Conservation (phyloP, 2,329 filamentous ascomycete species). For the Curvularia verruculosa region DNA sequence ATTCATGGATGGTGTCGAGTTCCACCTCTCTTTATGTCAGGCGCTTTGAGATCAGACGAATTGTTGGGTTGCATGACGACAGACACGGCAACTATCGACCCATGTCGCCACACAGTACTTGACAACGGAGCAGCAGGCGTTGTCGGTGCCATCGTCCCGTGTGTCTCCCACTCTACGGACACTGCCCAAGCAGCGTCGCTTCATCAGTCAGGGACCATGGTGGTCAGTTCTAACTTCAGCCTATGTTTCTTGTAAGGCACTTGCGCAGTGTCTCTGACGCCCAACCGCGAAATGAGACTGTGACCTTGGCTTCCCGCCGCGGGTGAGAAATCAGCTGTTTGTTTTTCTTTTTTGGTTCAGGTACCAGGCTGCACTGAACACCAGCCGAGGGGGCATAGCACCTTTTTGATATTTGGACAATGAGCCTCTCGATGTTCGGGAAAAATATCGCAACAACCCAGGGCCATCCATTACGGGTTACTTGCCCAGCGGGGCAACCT, state of each 20-base stretch:
- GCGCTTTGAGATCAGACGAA: conserved; percentile 15
- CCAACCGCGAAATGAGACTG: conserved; percentile 1
- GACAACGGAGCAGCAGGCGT: conserved; percentile 7
- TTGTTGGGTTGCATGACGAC: conserved; percentile 24
- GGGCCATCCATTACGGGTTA: conserved; percentile 22
- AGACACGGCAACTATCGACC: conserved; percentile 14
- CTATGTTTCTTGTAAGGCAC: conserved; percentile 7
- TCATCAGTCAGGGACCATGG: conserved; percentile 8
- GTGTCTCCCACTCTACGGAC: conserved; percentile 9
- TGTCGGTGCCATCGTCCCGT: conserved; percentile 23
- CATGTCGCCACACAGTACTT: conserved; percentile 13
- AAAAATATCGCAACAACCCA: conserved; percentile 12
- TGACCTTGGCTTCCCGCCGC: background rate
- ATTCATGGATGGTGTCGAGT: conserved; percentile 12
- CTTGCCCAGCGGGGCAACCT: conserved; percentile 37
- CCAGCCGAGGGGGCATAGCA: conserved; percentile 1
- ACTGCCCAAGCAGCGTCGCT: conserved; percentile 17
- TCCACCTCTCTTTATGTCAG: conserved; percentile 9
- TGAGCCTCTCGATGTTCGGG: conserved; percentile 7
- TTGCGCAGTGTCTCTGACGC: conserved; percentile 3
- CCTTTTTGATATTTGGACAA: conserved; percentile 9
- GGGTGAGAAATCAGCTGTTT: background rate
- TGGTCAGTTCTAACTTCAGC: conserved; percentile 21
- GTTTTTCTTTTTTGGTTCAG: background rate
- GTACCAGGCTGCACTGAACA: background rate